These are phyloP conservation scores for Nannochloropsis gaditana DNA, from an alignment of 108 stramenopile species.

Conservation along the genomic window DNA sequence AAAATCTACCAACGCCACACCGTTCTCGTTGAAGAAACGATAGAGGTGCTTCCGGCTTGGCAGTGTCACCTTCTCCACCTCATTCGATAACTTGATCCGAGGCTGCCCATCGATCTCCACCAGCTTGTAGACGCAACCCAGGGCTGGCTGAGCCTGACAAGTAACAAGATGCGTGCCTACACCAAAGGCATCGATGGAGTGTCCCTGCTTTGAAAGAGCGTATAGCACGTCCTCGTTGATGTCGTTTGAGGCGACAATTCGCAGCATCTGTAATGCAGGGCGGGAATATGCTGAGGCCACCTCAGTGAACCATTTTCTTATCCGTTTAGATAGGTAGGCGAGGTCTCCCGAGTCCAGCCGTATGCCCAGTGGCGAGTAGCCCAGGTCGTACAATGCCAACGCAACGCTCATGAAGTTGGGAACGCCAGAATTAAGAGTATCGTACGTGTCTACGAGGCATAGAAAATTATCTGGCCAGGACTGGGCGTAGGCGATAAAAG, in stretches of 20 bases:
- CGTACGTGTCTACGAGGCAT: conserved; percentile 96
- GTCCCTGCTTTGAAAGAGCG: conserved; percentile 67
- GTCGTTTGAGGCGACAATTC: conserved; percentile 91
- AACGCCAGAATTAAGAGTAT: conserved; percentile 79
- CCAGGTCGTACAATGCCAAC: conserved; percentile 76
- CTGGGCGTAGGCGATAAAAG: conserved; percentile 87
- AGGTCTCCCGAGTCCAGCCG: conserved; percentile 95
- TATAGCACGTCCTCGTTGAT: conserved; percentile 85
- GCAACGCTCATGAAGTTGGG: conserved; percentile 86
- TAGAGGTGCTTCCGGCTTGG: conserved; percentile 64
- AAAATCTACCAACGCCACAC: conserved; percentile 73
- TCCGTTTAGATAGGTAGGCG: conserved; percentile 64
- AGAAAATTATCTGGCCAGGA: conserved; percentile 86
- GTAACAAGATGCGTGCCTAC: conserved; percentile 97
- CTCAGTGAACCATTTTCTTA: conserved; percentile 26
- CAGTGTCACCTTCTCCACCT: conserved; percentile 61
- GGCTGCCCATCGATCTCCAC: conserved; percentile 70
- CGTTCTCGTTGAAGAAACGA: conserved; percentile 70
- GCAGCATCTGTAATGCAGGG: conserved; percentile 61
- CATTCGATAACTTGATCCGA: conserved; percentile 85
- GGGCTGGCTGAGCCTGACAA: conserved; percentile 96
- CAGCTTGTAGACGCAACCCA: conserved; percentile 95
- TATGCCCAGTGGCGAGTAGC: conserved; percentile 76
- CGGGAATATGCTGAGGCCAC: conserved; percentile 24
- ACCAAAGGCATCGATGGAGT: conserved; percentile 91